Conservation (phyloP, 257 asterid genomes). For the Haberlea rhodopensis region DNA sequence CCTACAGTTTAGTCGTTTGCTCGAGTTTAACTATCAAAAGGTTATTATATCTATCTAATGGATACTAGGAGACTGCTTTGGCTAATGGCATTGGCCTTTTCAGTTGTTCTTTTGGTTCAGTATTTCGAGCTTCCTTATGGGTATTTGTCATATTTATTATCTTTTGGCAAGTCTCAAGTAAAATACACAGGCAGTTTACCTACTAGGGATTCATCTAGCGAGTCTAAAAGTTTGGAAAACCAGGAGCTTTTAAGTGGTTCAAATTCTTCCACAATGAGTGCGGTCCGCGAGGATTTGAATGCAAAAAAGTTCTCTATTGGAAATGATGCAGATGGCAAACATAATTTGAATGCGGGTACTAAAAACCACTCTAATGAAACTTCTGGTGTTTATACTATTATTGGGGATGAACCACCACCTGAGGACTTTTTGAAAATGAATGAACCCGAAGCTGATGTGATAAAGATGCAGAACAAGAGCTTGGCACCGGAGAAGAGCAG, state of each 20-base stretch:
- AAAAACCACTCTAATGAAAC: constrained; percentile 15
- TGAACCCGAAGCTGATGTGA: not conserved
- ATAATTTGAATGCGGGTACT: constrained; percentile 7
- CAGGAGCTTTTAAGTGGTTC: constrained; percentile 6
- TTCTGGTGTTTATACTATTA: not conserved
- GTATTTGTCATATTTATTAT: constrained; percentile 35
- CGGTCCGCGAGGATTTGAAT: constrained; percentile 7
- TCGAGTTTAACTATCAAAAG: not conserved
- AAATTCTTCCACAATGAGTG: constrained; percentile 19
- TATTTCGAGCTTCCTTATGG: constrained; percentile 63
- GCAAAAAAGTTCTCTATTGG: constrained; percentile 9
- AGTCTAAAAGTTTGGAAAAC: constrained; percentile 5
- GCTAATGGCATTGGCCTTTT: constrained; percentile 47
- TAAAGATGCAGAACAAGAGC: constrained; percentile 13
- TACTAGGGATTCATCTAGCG: constrained; percentile 6
- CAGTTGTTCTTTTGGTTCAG: constrained; percentile 47
- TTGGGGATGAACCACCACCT: constrained; percentile 20
- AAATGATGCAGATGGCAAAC: constrained; percentile 1
- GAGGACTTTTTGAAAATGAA: constrained; percentile 17
- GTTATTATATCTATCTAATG: constrained; percentile 14
- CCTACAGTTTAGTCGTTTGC: constrained; percentile 4
- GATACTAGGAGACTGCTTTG: constrained; percentile 47
- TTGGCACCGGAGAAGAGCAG: constrained; percentile 24
- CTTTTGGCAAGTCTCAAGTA: constrained; percentile 34
- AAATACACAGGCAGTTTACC: constrained; percentile 7